These are phyloP conservation scores for Podaxis sp. DNA, from an alignment of 768 basidiomycete species.

Conservation along the genomic window DNA sequence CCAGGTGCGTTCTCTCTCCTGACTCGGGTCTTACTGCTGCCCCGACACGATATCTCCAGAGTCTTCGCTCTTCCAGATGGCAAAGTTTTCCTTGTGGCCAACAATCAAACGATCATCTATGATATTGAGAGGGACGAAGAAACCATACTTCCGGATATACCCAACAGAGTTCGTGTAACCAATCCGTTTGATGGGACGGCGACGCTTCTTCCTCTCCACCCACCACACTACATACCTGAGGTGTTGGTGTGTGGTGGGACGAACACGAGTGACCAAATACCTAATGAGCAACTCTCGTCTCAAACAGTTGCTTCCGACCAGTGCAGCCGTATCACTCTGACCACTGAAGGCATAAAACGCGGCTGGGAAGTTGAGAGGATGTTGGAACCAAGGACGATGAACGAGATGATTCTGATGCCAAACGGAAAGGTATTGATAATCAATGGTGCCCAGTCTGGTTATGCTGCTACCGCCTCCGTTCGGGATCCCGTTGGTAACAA, in stretches of 20 bases:
- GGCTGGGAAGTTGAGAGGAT: conserved; percentile 49
- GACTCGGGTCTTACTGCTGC: not conserved
- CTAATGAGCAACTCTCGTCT: conserved; percentile 32
- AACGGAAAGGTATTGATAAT: conserved; percentile 45
- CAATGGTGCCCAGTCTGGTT: conserved; percentile 43
- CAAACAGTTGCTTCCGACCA: conserved; percentile 43
- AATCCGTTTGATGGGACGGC: conserved; percentile 39
- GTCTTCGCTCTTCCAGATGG: conserved; percentile 40
- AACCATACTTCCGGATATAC: conserved; percentile 39
- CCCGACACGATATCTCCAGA: conserved; percentile 13
- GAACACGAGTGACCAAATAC: conserved; percentile 30
- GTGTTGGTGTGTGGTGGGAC: conserved; percentile 49
- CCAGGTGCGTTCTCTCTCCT: conserved; percentile 23
- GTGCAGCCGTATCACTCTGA: conserved; percentile 42
- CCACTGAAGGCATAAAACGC: conserved; percentile 38
- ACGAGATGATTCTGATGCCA: conserved; percentile 39
- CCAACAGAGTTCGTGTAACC: conserved; percentile 43
- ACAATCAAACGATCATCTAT: conserved; percentile 42
- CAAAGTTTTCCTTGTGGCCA: conserved; percentile 40
- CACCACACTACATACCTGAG: conserved; percentile 42
- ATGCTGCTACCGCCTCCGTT: conserved; percentile 39
- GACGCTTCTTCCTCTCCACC: conserved; percentile 35
- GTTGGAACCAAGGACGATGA: conserved; percentile 39
- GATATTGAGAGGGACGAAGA: conserved; percentile 37
- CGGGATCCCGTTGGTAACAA: conserved; percentile 25